Evolutionary conservation across 2,329 filamentous ascomycete species (phyloP), one percentile per base, ranked within the genome.

Genomic region (Aspergillus sclerotialis): DNA sequence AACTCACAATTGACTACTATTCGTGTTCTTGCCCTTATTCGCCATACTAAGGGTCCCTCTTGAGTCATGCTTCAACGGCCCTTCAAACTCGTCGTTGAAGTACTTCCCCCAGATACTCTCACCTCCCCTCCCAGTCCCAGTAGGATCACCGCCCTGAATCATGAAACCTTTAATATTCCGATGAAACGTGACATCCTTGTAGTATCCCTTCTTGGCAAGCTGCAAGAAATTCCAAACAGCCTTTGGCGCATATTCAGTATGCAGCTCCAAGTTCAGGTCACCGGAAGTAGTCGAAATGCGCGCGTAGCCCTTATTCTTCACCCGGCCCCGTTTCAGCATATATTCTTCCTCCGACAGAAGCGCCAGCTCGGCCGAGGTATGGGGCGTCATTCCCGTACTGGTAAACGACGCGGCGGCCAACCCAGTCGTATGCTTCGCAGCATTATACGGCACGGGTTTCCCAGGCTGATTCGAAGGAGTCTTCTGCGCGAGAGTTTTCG

Each of bases 11-110:
- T 98, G 92, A 48, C 79, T 86, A 7, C 85, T 92, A 63, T 98
- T 98, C 14, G 90, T 96, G 55, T 95, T 90, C 56, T 95, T 95
- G 38, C 92, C 92, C 58, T 98, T 98, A 63, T 98, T 98, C 26
- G 92, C 92, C 92, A 98, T 98, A 47, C 82, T 88, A 16, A 93
- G 56, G 1, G 89, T 76, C 9, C 92, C 92, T 17, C 89, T 73
- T 0, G 73, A 67, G 53, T 87, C 82, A 52, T 98, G 92, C n/a
- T 81, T 83, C 26, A 88, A 63, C 0, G 90, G 87, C 0, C 89
- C 88, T 11, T 95, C 88, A 43, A 96, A 82, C 57, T 98, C 92
- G 58, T 98, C 92, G 34, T 82, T 73, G 53, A 98, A 98, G 41
- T 88, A 85, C 63, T 93, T 94, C 38, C 85, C 85, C 92, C 92